Percentiles rank a stretch among this genome's conserved stretches.
These are phyloP conservation scores for Mortierella sp. DNA, from an alignment of 371 early-diverging fungal species.

Conservation along the genomic window DNA sequence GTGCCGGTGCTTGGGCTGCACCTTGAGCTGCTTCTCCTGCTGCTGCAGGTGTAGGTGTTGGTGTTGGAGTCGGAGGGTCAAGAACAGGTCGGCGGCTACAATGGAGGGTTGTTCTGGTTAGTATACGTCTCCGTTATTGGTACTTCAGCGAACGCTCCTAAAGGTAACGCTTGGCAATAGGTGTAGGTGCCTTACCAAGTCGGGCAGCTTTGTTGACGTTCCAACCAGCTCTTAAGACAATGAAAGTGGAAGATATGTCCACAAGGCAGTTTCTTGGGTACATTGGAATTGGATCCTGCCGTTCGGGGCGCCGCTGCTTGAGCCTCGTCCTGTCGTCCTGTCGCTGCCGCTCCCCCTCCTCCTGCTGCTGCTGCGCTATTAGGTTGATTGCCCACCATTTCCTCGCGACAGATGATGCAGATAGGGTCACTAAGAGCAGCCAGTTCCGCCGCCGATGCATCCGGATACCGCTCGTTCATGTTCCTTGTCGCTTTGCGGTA, in stretches of 20 bases:
- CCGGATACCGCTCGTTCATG: slow-evolving; percentile 94
- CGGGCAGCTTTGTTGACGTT: slow-evolving; percentile 98
- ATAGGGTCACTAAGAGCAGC: slow-evolving; percentile 81
- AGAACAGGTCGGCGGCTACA: slow-evolving; percentile 66
- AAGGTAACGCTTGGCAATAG: not conserved
- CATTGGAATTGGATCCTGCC: slow-evolving; percentile 61
- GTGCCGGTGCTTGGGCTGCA: slow-evolving; percentile 26
- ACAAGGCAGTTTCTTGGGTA: slow-evolving; percentile 95
- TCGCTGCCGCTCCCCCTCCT: slow-evolving; percentile 4
- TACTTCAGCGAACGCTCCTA: not conserved
- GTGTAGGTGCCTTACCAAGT: slow-evolving; percentile 78
- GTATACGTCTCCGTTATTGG: no score
- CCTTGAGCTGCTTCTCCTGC: slow-evolving; percentile 34
- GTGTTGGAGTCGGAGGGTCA: slow-evolving; percentile 50
- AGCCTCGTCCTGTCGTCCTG: slow-evolving; percentile 6
- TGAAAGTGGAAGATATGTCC: slow-evolving; percentile 98
- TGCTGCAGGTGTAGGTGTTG: slow-evolving; percentile 28
- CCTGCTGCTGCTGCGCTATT: slow-evolving; percentile 8
- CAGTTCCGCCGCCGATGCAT: slow-evolving; percentile 87
- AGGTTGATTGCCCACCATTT: slow-evolving; percentile 71
- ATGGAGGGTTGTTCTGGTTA: no score
- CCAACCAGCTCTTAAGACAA: slow-evolving; percentile 98
- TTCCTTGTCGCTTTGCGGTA: slow-evolving; percentile 94
- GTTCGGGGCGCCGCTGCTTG: slow-evolving; percentile 28
- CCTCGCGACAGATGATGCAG: slow-evolving; percentile 97